Evolutionary conservation across 108 stramenopile genomes (phyloP).

Genomic region (Heterococcus sp.): DNA sequence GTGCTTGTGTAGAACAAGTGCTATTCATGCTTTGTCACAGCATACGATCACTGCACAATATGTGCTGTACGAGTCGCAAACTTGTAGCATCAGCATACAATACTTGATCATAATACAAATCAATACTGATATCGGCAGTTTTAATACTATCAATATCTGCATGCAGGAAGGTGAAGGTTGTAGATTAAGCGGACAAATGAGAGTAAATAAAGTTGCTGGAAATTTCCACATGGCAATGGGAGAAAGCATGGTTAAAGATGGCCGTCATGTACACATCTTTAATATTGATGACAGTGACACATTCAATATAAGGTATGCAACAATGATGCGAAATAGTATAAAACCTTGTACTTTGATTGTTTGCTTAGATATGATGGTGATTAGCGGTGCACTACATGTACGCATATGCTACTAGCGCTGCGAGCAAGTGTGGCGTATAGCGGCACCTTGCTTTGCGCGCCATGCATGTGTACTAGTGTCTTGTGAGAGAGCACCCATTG

Average conservation of each 20-base stretch:
- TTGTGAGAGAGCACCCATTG: too few species aligned
- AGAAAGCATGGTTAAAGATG: constrained; percentile 85
- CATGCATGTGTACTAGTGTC: too few species aligned
- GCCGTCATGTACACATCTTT: constrained; percentile 73
- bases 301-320: constrained; percentile 74
- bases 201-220: constrained; percentile 87
- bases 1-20: too few species aligned
- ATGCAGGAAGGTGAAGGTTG: constrained; percentile 85
- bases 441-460: too few species aligned
- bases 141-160: constrained; percentile 39
- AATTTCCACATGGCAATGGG: constrained; percentile 98
- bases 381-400: too few species aligned
- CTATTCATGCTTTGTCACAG: too few species aligned
- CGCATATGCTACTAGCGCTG: too few species aligned
- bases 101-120: neutral
- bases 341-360: neutral
- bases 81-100: neutral
- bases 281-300: constrained; percentile 69
- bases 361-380: too few species aligned
- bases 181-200: constrained; percentile 79
- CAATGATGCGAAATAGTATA: too few species aligned
- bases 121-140: neutral
- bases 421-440: too few species aligned
- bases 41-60: too few species aligned
- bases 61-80: neutral